phyloP scores from a whole-genome alignment of 805 yeast species.

The Kazachstania martiniae region DNA sequence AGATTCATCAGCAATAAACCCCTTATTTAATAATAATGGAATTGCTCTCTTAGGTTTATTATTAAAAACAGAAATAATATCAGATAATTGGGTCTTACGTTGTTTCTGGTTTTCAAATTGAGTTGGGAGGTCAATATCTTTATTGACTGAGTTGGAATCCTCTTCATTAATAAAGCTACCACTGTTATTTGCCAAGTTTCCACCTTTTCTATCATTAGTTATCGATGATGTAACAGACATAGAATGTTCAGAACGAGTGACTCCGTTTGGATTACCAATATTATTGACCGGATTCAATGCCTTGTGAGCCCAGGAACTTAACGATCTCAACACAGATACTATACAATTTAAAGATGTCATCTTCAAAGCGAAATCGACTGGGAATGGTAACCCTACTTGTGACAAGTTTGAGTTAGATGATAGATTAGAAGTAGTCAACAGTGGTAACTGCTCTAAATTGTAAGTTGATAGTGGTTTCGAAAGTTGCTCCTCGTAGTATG shows the following conservation, averaged over 20 bases:
- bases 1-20: conserved; percentile 49
- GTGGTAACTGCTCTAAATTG: conserved; percentile 62
- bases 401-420: conserved; percentile 22
- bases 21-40: conserved; percentile 44
- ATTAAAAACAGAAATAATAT: conserved; percentile 71
- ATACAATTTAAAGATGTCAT: conserved; percentile 70
- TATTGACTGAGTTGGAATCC: conserved; percentile 8
- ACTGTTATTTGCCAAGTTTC: conserved; percentile 2
- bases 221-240: conserved; percentile 11
- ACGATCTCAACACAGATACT: conserved; percentile 70
- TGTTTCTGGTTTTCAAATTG: conserved; percentile 81
- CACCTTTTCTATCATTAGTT: conserved; percentile 6
- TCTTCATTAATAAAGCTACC: conserved; percentile 8
- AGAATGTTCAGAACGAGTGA: conserved; percentile 9
- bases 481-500: conserved; percentile 39
- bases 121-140: conserved; percentile 56
- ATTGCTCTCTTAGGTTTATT: conserved; percentile 79
- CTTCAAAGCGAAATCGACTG: conserved; percentile 75
- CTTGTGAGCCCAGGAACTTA: conserved; percentile 80
- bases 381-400: conserved; percentile 32
- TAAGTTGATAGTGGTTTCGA: conserved; percentile 60
- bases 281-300: conserved; percentile 29
- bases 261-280: conserved; percentile 1
- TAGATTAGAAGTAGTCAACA: conserved; percentile 60
- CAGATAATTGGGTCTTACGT: conserved; percentile 69